These are phyloP conservation scores for Pleurostoma richardsiae DNA, from an alignment of 2,329 filamentous ascomycete genomes.

Conservation along the genomic window DNA sequence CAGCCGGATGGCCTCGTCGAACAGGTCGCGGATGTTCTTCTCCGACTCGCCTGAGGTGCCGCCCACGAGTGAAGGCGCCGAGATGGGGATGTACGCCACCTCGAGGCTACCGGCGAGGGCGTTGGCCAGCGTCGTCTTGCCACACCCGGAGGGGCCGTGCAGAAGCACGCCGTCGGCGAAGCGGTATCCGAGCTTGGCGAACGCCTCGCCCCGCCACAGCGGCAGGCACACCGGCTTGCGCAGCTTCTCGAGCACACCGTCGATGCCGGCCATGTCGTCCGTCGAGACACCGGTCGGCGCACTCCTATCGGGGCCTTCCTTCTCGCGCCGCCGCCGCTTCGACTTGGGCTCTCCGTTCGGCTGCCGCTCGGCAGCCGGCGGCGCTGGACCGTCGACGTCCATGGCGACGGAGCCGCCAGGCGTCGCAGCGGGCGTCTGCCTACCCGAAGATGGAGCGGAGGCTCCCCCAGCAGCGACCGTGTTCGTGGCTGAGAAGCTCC, in stretches of 20 bases:
- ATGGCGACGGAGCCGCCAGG: slow-evolving; percentile 9
- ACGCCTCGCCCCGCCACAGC: slow-evolving; percentile 62
- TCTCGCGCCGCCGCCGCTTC: slow-evolving; percentile 58
- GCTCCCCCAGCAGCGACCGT: slow-evolving; percentile 7
- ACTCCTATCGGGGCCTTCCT: slow-evolving; percentile 50
- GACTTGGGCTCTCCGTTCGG: slow-evolving; percentile 60
- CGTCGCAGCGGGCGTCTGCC: slow-evolving; percentile 13
- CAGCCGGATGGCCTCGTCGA: slow-evolving; percentile 79
- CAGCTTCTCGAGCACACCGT: slow-evolving; percentile 64
- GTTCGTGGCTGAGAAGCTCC: slow-evolving; percentile 21
- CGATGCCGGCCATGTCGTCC: slow-evolving; percentile 71
- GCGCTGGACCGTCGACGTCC: slow-evolving; percentile 17
- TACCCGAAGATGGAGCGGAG: slow-evolving; percentile 7
- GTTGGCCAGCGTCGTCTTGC: slow-evolving; percentile 80
- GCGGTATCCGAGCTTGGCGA: slow-evolving; percentile 59
- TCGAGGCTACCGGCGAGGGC: slow-evolving; percentile 72
- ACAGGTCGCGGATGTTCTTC: slow-evolving; percentile 77
- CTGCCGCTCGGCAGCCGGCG: slow-evolving; percentile 41
- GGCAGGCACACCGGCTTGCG: slow-evolving; percentile 70
- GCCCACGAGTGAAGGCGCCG: slow-evolving; percentile 74
- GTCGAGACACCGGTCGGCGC: slow-evolving; percentile 65
- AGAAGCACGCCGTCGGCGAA: slow-evolving; percentile 71
- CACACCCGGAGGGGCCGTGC: slow-evolving; percentile 79
- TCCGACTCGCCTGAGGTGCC: slow-evolving; percentile 89
- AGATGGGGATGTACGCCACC: slow-evolving; percentile 76